Evolutionary conservation across 2,329 filamentous ascomycete genomes (phyloP).

Genomic region (Curvularia lunata): DNA sequence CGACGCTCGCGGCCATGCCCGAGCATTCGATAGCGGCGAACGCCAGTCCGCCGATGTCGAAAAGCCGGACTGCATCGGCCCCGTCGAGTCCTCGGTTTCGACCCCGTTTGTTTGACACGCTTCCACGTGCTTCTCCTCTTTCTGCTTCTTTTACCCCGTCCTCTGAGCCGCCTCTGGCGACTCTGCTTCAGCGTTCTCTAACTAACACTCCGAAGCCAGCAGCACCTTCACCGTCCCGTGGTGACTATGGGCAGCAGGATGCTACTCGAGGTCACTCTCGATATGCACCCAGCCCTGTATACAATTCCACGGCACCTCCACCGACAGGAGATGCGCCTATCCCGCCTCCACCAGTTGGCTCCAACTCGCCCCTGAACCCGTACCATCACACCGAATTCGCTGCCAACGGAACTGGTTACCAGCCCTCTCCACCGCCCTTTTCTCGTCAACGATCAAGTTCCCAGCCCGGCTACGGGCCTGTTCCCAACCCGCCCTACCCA

Average conservation of each 20-base stretch:
- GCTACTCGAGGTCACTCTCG: slow-evolving; percentile 27
- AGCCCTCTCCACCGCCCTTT: slow-evolving; percentile 43
- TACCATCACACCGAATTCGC: slow-evolving; percentile 45
- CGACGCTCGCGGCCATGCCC: slow-evolving; percentile 33
- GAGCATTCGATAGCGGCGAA: slow-evolving; percentile 30
- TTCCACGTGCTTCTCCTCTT: slow-evolving; percentile 40
- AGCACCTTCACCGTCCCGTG: slow-evolving; percentile 17
- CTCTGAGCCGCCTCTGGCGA: slow-evolving; percentile 46
- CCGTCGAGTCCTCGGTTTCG: slow-evolving; percentile 25
- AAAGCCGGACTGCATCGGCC: slow-evolving; percentile 30
- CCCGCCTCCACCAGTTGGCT: slow-evolving; percentile 34
- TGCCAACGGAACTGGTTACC: slow-evolving; percentile 25
- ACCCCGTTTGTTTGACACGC: slow-evolving; percentile 25
- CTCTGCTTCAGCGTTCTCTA: slow-evolving; percentile 36
- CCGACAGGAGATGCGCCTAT: slow-evolving; percentile 26
- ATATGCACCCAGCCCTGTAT: slow-evolving; percentile 43
- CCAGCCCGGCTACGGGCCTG: slow-evolving; percentile 35
- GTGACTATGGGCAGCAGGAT: slow-evolving; percentile 19
- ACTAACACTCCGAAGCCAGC: slow-evolving; percentile 46
- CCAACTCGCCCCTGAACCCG: slow-evolving; percentile 33
- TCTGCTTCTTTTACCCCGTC: slow-evolving; percentile 42
- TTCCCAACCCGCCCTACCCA: slow-evolving; percentile 24
- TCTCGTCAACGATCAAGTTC: slow-evolving; percentile 45
- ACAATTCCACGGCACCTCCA: slow-evolving; percentile 33
- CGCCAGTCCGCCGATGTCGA: slow-evolving; percentile 30